Evolutionary conservation across 2,329 filamentous ascomycete genomes (phyloP), one percentile per base, ranked within the genome.

Genomic region (Xenoacremonium recifei): DNA sequence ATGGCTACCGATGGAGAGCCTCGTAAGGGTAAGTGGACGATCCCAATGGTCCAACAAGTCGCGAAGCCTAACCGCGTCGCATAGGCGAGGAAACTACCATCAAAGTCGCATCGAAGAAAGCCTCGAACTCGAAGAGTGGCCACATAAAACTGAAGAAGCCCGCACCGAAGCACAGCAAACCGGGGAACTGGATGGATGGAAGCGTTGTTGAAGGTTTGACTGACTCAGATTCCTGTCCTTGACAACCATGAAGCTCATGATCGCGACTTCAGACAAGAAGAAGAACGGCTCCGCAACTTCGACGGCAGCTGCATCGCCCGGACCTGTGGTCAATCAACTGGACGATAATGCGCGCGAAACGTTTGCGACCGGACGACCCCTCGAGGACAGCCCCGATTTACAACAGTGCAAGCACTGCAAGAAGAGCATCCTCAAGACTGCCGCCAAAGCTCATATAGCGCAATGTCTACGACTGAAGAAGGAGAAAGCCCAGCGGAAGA

Each of bases 381-480:
- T 95, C 53, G 84, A 90, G 55, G 91, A 96, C 59, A 76, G 75
- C 42, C 79, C 87, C 10, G 89, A 95, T 49, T 77, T 89, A 9
- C 83, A 93, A 37, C 77, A 86, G 53, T 99, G 92, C 76, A 96
- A 93, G 63, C 89, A 95, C 63, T 99, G 92, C 71, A 96, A 93
- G 68, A 91, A 95, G 57, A 87, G 87, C 38, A 80, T 96, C 11
- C 73, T 93, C 12, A 87, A 85, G 56, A 81, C 81, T 21, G 83
- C 82, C 1, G 86, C 88, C 2, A 84, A 85, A 44, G 79, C 80
- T 15, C 92, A 99, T 60, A 89, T 96, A 46, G 84, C 85, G 27
- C 81, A 85, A 34, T 99, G 92, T 58, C 70, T 96, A 43, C 85
- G 84, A 53, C 80, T 90, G 42, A 96, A 95, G 69, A 89, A 85